These are phyloP conservation scores for Metarhizium album DNA, from an alignment of 2,329 filamentous ascomycete species.

Conservation along the genomic window DNA sequence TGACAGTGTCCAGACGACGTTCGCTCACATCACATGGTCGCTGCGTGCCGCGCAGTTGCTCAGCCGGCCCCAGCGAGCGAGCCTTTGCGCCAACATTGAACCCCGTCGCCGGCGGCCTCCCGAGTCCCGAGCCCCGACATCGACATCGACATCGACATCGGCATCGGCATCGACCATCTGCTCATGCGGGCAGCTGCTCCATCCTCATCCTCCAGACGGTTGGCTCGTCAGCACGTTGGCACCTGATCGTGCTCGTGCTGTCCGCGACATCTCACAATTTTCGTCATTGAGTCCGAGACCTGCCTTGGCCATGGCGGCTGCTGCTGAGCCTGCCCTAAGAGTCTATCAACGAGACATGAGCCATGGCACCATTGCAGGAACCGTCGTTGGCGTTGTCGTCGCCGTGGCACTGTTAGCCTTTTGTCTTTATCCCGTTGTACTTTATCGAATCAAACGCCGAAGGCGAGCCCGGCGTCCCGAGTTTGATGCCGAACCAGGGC, in stretches of 20 bases:
- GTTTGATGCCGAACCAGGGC: conserved; percentile 21
- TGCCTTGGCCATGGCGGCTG: background rate
- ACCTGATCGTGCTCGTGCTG: background rate
- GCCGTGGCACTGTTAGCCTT: conserved; percentile 22
- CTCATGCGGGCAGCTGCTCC: no score
- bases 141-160: no score
- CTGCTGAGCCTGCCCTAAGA: conserved; percentile 9
- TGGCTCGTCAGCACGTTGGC: no score
- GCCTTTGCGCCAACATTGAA: background rate
- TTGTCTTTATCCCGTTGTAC: conserved; percentile 29
- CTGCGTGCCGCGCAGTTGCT: background rate
- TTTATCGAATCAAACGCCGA: conserved; percentile 21
- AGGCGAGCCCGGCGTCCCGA: conserved; percentile 11
- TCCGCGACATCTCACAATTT: background rate
- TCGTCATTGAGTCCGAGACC: background rate
- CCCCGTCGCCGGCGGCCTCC: background rate
- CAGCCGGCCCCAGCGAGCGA: background rate
- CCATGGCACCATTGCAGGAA: conserved; percentile 26
- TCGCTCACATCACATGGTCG: background rate
- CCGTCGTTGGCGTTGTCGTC: conserved; percentile 25
- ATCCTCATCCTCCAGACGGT: no score
- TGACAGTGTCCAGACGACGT: background rate
- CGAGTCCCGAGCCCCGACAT: no score
- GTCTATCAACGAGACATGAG: conserved; percentile 19
- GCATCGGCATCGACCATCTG: no score